Conservation (phyloP, 768 basidiomycete genomes). For the Lactifluus hygrophoroides region DNA sequence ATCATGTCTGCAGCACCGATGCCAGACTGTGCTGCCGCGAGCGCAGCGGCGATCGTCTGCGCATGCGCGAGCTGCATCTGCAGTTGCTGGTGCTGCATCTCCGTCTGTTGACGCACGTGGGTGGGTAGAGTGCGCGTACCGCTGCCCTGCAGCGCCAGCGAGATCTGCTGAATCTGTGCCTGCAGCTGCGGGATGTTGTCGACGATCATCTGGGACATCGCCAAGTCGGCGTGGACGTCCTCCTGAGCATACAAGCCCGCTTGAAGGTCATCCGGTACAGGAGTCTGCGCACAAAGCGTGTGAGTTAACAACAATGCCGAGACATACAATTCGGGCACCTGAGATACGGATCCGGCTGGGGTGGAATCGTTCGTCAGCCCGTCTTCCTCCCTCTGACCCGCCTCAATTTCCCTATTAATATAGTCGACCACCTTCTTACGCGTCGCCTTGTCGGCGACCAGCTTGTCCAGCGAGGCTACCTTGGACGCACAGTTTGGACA, state of each 20-base stretch:
- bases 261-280: slow-evolving; percentile 13
- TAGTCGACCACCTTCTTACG: slow-evolving; percentile 74
- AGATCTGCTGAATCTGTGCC: slow-evolving; percentile 76
- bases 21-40: slow-evolving; percentile 32
- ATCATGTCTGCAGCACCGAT: slow-evolving; percentile 34
- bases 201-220: slow-evolving; percentile 62
- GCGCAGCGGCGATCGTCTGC: slow-evolving; percentile 58
- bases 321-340: not conserved
- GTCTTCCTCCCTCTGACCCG: slow-evolving; percentile 55
- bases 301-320: not conserved
- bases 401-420: slow-evolving; percentile 73
- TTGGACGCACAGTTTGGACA: slow-evolving; percentile 88
- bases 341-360: slow-evolving; percentile 4
- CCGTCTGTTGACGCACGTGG: slow-evolving; percentile 68
- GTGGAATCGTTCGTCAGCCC: slow-evolving; percentile 11
- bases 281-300: slow-evolving; percentile 7
- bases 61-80: slow-evolving; percentile 75
- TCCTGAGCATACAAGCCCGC: slow-evolving; percentile 67
- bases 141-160: slow-evolving; percentile 67
- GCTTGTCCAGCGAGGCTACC: slow-evolving; percentile 82
- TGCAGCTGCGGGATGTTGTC: slow-evolving; percentile 76
- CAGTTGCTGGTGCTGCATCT: slow-evolving; percentile 75
- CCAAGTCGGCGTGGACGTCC: slow-evolving; percentile 55
- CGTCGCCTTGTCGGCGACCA: slow-evolving; percentile 69
- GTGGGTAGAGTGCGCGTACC: slow-evolving; percentile 57